Evolutionary conservation across 768 basidiomycete genomes (phyloP).

Genomic region (Amanita brunnescens): DNA sequence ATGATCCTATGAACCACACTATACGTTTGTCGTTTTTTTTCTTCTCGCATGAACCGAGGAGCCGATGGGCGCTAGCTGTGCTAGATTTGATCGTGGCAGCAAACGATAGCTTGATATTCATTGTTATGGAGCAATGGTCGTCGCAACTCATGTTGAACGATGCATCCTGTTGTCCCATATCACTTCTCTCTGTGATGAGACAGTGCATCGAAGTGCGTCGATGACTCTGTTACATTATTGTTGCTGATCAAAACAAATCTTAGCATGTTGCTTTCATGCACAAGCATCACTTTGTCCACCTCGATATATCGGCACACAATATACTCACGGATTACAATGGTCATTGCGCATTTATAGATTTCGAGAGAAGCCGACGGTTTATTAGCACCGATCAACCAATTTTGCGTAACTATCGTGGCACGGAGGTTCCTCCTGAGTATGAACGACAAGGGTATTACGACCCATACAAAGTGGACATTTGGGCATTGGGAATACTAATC

Average conservation of each 20-base stretch:
- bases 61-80: conserved; percentile 38
- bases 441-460: conserved; percentile 40
- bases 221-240: not conserved
- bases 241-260: not conserved
- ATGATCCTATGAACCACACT: conserved; percentile 64
- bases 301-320: conserved; percentile 67
- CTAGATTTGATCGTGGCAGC: conserved; percentile 50
- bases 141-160: conserved; percentile 45
- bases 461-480: conserved; percentile 68
- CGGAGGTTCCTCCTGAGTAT: conserved; percentile 66
- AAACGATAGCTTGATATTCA: conserved; percentile 47
- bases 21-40: conserved; percentile 47
- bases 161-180: conserved; percentile 39
- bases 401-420: conserved; percentile 40
- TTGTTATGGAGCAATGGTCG: conserved; percentile 80
- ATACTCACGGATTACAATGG: conserved; percentile 58
- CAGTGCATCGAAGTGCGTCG: conserved; percentile 58
- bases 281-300: conserved; percentile 51
- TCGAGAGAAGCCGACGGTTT: conserved; percentile 54
- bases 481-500: conserved; percentile 61
- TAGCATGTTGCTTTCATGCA: conserved; percentile 72
- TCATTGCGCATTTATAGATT: conserved; percentile 68
- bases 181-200: conserved; percentile 48
- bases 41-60: not conserved
- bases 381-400: conserved; percentile 27